Evolutionary conservation across 83 land plant species (phyloP), one percentile per base, ranked within the genome.

Genomic region (Thuja plicata): DNA sequence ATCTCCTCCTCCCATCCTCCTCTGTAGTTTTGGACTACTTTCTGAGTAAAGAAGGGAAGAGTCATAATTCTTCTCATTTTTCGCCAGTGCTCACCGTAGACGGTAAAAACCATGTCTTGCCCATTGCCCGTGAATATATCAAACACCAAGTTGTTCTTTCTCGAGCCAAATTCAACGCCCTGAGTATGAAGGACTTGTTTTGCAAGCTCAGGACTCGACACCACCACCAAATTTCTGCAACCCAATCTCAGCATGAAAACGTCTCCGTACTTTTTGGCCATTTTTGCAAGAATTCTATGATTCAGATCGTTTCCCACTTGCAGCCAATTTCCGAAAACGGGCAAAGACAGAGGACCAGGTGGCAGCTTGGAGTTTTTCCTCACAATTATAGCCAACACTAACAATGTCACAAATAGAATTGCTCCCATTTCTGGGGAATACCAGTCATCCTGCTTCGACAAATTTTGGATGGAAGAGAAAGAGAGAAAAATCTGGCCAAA

Each of bases 111-210:
- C 93, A 92, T 92, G 87, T 92, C 93, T 86, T 92, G 91, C 21
- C 93, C 93, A 10, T 91, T 92, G 3, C 93, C 93, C 13, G 93
- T 92, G 89, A 92, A 92, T 37, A 92, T 91, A 34, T 92, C 93
- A 77, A 89, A 91, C 48, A 92, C 93, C 21, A 92, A 76, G 52
- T 92, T 92, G 12, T 93, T 52, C 21, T 89, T 89, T 1, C 93
- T 77, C 3, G 93, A 92, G 0, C 93, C 93, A 32, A 92, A 92
- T 54, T 92, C 93, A 0, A 92, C 89, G 6, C 93, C 93, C 54
- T 92, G 93, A 1, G 93, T 92, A 35, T 92, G 93, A 4, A 92
- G 93, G 0, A 92, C 93, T 3, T 92, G 91, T 91, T 89, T 89
- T 3, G 93, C 90, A 0, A 91, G 82, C 66, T 92, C 93, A 37